Conservation (phyloP, 768 basidiomycete species). For the Tricholoma hemisulphureum region DNA sequence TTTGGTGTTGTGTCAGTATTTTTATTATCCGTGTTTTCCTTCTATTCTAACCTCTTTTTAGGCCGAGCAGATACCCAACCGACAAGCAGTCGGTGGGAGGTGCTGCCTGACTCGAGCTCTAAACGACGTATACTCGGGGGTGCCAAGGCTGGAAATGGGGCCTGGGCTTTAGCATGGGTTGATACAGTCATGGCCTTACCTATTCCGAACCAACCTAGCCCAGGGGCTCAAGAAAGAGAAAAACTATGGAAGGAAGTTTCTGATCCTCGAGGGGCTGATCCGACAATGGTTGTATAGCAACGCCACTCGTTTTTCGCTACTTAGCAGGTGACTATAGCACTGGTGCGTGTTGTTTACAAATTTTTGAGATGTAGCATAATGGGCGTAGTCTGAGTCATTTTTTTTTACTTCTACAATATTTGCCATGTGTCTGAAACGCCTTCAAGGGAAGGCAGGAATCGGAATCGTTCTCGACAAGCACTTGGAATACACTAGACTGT, state of each 20-base stretch:
- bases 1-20: slow-evolving; percentile 64
- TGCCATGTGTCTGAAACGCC: too few species aligned
- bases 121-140: slow-evolving; percentile 59
- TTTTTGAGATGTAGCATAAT: too few species aligned
- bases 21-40: background rate
- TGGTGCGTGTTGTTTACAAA: too few species aligned
- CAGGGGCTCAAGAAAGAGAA: background rate
- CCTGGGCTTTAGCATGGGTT: slow-evolving; percentile 80
- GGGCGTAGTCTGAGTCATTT: too few species aligned
- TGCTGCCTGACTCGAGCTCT: slow-evolving; percentile 43
- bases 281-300: background rate
- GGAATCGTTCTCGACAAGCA: too few species aligned
- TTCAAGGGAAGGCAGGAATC: too few species aligned
- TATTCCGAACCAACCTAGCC: background rate
- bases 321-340: too few species aligned
- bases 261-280: background rate
- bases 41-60: slow-evolving; percentile 25
- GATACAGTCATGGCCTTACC: slow-evolving; percentile 53
- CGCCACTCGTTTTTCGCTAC: background rate
- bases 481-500: too few species aligned
- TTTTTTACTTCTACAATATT: too few species aligned
- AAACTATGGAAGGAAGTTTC: background rate
- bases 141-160: slow-evolving; percentile 71
- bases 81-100: slow-evolving; percentile 59
- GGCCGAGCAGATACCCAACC: slow-evolving; percentile 82